Base-by-base conservation (phyloP, 2,329 filamentous ascomycete genomes). In the Blastomyces gilchristii region DNA sequence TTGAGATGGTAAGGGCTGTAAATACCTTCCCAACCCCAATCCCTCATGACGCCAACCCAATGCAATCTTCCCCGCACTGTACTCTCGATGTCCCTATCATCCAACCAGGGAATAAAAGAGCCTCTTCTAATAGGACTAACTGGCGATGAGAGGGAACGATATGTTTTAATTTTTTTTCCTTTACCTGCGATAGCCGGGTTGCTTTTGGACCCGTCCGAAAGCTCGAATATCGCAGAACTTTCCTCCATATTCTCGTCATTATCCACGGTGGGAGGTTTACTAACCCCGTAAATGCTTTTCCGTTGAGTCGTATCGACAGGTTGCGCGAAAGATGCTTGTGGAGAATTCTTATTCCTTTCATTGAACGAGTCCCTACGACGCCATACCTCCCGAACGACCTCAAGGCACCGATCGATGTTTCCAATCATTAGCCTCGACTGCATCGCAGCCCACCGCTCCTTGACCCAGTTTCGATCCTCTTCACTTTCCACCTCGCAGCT, bases 31-130 rank as follows among this genome's bases (percentile, higher is more conserved):
- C 87, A 89, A n/a, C 80, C 77, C 84, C 85, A 87, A 67, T 88
- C 86, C 65, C 82, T 82, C 87, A 89, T 89, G 52, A 89, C 85
- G 47, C 85, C 84, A 9, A 87, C 77, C 87, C 87, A 89, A 73
- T 89, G 87, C 69, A 87, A 74, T 56, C 78, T 78, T 3, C 87
- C 86, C 66, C 83, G 80, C n/a, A 89, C 84, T 2, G 85, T 87
- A 69, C 84, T 81, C 60, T 86, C 83, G 62, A 77, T 77, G 64
- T 86, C 82, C 65, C 84, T 77, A 52, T 78, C 75, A 64, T 79
- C 74, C 61, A 75, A 58, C 56, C 71, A 67, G 0, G 72, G 70
- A 67, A 75, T 65, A 53, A 72, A 65, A 22, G 74, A 75, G 18
- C 67, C 67, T 25, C 71, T 65, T 58, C 72, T 68, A 31, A 67